Evolutionary conservation across 805 yeast genomes (phyloP), one percentile per base, ranked within the genome.

Genomic region (Candida arabinofermentans): DNA sequence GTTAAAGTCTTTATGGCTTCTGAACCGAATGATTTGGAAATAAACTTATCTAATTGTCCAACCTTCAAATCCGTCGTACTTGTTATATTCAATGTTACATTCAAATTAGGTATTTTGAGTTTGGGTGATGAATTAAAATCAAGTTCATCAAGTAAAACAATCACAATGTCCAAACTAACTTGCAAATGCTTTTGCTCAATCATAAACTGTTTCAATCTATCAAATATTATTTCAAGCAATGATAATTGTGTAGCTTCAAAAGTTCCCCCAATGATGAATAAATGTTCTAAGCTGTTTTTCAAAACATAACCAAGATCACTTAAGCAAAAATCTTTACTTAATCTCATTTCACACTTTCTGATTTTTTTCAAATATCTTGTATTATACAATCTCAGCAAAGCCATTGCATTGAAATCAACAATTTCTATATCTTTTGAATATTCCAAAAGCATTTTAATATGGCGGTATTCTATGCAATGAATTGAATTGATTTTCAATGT

Each of bases 351-450:
- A n/a, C 27, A 27, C 4, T 17, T 19, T 8, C 22, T 36, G 18
- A 36, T 27, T 19, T 27, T 36, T 16, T 36, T 27, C 33, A 36
- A 27, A 27, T 36, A 36, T 8, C 27, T 13, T 18, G 27, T 26
- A 8, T 27, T 27, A 33, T 27, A 18, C 39, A 33, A 36, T 36
- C 27, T 36, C 26, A 36, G 27, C n/a, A 19, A 19, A 4, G 39
- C 27, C 33, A 36, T 17, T n/a, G 39, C 17, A 16, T 36, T 33
- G n/a, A n/a, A n/a, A 17, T 26, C 39, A 12, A 22, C 16, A 8
- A 24, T 31, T 3, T 22, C 30, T 13, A 35, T 5, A 10, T 35
- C 18, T 14, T 21, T 23, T 3, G 37, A 35, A 24, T 35, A 26
- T 22, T 35, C 37, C 8, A 35, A 17, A 7, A 35, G 12, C 3